phyloP scores from a whole-genome alignment of 345 rosid species.

The Acer negundo region DNA sequence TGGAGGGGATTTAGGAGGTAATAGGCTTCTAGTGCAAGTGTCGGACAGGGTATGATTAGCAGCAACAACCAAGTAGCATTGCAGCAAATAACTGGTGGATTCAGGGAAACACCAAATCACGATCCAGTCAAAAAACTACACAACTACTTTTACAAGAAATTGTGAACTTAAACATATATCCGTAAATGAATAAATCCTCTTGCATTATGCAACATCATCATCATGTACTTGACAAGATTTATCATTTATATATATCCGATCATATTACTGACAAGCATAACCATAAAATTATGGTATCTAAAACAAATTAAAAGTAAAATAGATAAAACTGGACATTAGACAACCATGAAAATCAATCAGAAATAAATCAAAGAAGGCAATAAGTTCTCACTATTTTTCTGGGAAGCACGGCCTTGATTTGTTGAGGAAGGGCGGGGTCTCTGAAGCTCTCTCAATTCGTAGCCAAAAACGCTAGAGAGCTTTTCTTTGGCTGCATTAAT shows the following conservation, averaged over 20 bases:
- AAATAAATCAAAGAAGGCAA: background rate
- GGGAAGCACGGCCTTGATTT: constrained; percentile 55
- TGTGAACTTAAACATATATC: background rate
- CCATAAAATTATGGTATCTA: too few relatives aligned
- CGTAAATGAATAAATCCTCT: background rate
- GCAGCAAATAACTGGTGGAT: background rate
- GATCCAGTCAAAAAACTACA: too few relatives aligned
- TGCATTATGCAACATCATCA: background rate
- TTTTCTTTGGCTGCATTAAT: constrained; percentile 71
- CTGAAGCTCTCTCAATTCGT: constrained; percentile 80
- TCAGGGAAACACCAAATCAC: too few relatives aligned
- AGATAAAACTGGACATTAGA: background rate
- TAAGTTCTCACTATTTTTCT: constrained; percentile 42
- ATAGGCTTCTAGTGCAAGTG: background rate
- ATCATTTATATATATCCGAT: too few relatives aligned
- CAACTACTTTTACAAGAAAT: too few relatives aligned
- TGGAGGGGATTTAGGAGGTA: background rate
- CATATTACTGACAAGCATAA: too few relatives aligned
- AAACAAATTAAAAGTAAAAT: too few relatives aligned
- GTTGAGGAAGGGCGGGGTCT: constrained; percentile 57
- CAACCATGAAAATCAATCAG: background rate
- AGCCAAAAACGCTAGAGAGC: constrained; percentile 68
- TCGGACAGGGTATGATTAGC: background rate
- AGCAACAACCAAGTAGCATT: background rate
- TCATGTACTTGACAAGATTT: too few relatives aligned